Evolutionary conservation across 805 yeast genomes (phyloP), one percentile per base, ranked within the genome.

Genomic region (Metschnikowia cubensis): DNA sequence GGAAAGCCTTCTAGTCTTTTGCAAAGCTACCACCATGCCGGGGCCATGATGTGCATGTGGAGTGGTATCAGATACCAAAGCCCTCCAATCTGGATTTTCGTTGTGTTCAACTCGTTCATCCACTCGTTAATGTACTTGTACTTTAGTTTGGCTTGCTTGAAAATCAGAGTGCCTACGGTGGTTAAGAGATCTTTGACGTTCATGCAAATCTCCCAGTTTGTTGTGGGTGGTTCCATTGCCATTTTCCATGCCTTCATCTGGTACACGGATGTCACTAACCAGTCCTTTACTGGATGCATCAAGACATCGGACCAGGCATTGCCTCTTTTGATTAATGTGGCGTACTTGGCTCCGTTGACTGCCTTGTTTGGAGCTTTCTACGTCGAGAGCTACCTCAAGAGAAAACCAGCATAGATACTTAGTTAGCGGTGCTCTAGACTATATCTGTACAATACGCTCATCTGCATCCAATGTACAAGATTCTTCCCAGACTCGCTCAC

Each of bases 21-120:
- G 60, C 90, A 85, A 66, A 80, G 86, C 50, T 85, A 85, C 67
- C 90, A 85, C 63, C 90, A 85, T 64, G 79, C 89, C 4, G 90
- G 90, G 22, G 90, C 90, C 44, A 85, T 85, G 82, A 70, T 85
- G 67, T 83, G 87, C 52, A 85, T 85, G 90, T 85, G 89, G 89
- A 79, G 87, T 6, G 90, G 90, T 2, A 79, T 83, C 49, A 71
- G 89, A 50, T 85, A 70, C 66, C 79, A 78, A 46, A 77, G 87
- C 13, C 87, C 89, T 4, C 90, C 90, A 34, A 85, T 85, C 63
- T 85, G 90, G 90, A 82, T 85, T 59, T 85, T 85, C 67, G 89
- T 84, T 41, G 87, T 82, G 22, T 85, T 85, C 79, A 85, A 85
- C 73, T 84, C 89, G n/a, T 80, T 85, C 63, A 84, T 85, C 61